Evolutionary conservation across 805 yeast species (phyloP).

Genomic region (Barnettozyma siamensis): DNA sequence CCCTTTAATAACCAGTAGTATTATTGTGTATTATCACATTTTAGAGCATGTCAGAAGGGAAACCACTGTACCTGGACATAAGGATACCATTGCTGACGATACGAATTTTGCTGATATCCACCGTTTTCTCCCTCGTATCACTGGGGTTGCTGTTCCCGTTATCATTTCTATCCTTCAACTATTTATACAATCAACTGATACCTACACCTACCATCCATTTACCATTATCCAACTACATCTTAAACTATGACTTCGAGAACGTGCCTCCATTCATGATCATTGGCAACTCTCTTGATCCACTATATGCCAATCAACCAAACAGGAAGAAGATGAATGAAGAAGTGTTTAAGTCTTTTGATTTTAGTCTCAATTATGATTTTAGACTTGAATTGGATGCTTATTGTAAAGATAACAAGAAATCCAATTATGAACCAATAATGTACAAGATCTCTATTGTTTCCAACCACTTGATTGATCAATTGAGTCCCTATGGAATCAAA

Average conservation of each 20-base stretch:
- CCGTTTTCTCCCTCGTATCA: constrained; percentile 12
- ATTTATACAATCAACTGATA: constrained; percentile 20
- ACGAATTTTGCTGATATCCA: constrained; percentile 15
- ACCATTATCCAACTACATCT: constrained; percentile 16
- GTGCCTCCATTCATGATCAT: constrained; percentile 20
- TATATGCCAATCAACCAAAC: constrained; percentile 19
- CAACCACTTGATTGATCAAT: constrained; percentile 9
- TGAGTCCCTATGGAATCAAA: constrained; percentile 14
- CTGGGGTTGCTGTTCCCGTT: constrained; percentile 17
- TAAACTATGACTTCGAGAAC: constrained; percentile 18
- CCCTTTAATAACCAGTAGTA: no score
- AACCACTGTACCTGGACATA: constrained; percentile 13
- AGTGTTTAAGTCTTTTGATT: constrained; percentile 8
- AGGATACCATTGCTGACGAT: constrained; percentile 22
- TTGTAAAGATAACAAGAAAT: constrained; percentile 6
- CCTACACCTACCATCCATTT: constrained; percentile 20
- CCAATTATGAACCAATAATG: constrained; percentile 16
- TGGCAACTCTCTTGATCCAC: constrained; percentile 11
- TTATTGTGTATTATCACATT: no score
- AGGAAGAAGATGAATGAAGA: neutral
- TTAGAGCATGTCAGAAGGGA: neutral
- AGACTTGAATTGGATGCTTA: constrained; percentile 13
- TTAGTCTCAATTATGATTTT: constrained; percentile 18
- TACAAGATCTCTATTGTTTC: constrained; percentile 19
- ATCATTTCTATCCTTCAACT: constrained; percentile 22